A percentile compares a stretch with the other conserved stretches of the same genome.
These are phyloP conservation scores for Acanthamoeba lenticulata DNA, from an alignment of 208 protist species.

Conservation along the genomic window DNA sequence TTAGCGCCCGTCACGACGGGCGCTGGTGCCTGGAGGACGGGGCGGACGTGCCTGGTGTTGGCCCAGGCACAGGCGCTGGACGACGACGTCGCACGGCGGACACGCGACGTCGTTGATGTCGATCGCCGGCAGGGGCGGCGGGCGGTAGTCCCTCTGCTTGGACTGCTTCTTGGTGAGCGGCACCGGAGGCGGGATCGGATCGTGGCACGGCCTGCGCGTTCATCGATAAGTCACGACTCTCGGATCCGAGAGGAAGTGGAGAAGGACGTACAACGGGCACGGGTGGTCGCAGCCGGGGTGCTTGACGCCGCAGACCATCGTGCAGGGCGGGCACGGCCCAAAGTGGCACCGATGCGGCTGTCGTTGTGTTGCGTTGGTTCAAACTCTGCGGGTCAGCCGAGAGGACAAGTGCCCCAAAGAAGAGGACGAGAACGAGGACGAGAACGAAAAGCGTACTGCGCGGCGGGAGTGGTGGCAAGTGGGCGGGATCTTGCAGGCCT, in stretches of 20 bases:
- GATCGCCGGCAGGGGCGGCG: background rate
- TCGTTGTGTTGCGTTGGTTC: no score
- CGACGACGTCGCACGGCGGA: background rate
- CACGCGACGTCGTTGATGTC: background rate
- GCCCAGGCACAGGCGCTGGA: conserved; percentile 2
- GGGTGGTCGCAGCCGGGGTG: background rate
- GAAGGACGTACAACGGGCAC: background rate
- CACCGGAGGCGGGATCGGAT: background rate
- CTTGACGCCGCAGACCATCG: background rate
- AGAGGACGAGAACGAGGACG: background rate
- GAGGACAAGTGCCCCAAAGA: no score
- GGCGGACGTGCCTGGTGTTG: background rate
- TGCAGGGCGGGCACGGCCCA: background rate
- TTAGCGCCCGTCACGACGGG: background rate
- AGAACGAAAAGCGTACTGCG: background rate
- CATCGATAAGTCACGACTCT: background rate
- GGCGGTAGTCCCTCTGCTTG: background rate
- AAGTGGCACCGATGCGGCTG: conserved; percentile 39
- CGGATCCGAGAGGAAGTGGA: background rate
- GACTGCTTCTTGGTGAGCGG: conserved; percentile 23
- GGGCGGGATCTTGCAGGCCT: conserved; percentile 35
- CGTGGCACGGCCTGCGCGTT: background rate
- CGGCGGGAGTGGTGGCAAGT: conserved; percentile 15
- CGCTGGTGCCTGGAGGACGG: no score
- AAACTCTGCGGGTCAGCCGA: no score